phyloP scores from a whole-genome alignment of 805 yeast species.

The Ogataea dorogensis region DNA sequence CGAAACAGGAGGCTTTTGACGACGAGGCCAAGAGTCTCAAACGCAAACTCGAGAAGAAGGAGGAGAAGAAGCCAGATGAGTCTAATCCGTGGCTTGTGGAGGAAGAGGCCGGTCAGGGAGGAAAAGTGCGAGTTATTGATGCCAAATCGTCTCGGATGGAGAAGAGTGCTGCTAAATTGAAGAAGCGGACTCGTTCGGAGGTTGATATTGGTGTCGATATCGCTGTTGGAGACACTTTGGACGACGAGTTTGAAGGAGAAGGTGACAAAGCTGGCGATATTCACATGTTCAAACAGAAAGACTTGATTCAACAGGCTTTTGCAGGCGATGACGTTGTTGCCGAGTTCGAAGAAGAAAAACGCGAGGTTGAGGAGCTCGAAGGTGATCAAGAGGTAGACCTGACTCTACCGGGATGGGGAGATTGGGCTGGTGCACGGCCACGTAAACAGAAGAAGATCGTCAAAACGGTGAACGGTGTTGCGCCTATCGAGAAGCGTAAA shows the following conservation, averaged over 20 bases:
- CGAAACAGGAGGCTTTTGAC: constrained; percentile 44
- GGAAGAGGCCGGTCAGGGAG: constrained; percentile 36
- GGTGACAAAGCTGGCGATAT: constrained; percentile 43
- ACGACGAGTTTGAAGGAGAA: constrained; percentile 41
- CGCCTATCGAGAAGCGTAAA: constrained; percentile 64
- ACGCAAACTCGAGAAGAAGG: constrained; percentile 35
- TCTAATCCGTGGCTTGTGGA: constrained; percentile 52
- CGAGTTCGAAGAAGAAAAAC: constrained; percentile 72
- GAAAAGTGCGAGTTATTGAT: constrained; percentile 47
- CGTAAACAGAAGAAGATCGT: constrained; percentile 54
- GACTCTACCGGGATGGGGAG: constrained; percentile 97
- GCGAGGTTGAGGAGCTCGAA: constrained; percentile 63
- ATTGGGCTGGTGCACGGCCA: constrained; percentile 80
- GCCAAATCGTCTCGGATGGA: constrained; percentile 47
- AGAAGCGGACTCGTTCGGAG: constrained; percentile 35
- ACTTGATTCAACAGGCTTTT: constrained; percentile 85
- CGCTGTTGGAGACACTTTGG: constrained; percentile 54
- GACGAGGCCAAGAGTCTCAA: constrained; percentile 50
- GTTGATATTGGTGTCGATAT: constrained; percentile 39
- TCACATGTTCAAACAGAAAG: constrained; percentile 71
- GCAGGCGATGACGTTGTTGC: constrained; percentile 93
- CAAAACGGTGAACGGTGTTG: constrained; percentile 76
- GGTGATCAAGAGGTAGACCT: constrained; percentile 85
- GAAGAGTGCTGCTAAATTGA: constrained; percentile 47
- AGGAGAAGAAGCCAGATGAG: constrained; percentile 21